Percentiles rank a stretch among this genome's conserved stretches.
These are phyloP conservation scores for Lachancea dasiensis DNA, from an alignment of 805 yeast species.

Conservation along the genomic window DNA sequence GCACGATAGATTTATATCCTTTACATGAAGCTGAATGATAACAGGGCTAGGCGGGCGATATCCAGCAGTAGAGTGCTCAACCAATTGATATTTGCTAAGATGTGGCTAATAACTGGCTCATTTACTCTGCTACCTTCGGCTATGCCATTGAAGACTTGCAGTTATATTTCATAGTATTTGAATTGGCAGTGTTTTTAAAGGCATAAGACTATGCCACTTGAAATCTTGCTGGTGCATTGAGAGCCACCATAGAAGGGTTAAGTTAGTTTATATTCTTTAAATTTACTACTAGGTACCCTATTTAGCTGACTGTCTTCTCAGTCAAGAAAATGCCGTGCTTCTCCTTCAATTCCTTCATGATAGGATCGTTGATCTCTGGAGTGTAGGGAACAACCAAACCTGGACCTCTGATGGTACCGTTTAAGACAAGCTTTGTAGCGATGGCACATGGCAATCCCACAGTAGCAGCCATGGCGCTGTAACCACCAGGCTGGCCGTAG, in stretches of 20 bases:
- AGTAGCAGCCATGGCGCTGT: slow-evolving; percentile 96
- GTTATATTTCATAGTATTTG: too few species aligned
- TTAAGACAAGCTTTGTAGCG: slow-evolving; percentile 79
- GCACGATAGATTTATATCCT: too few species aligned
- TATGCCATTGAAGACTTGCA: too few species aligned
- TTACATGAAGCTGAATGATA: too few species aligned
- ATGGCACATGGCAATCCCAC: slow-evolving; percentile 99
- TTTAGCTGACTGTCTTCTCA: slow-evolving; percentile 65
- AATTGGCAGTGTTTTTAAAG: too few species aligned
- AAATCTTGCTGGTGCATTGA: too few species aligned
- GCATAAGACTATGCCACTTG: too few species aligned
- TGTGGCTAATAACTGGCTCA: too few species aligned
- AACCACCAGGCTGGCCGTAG: slow-evolving; percentile 82
- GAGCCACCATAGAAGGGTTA: not conserved
- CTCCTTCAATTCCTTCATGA: slow-evolving; percentile 86
- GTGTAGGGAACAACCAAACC: slow-evolving; percentile 93
- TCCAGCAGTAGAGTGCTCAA: too few species aligned
- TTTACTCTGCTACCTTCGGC: too few species aligned
- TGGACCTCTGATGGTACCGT: slow-evolving; percentile 68
- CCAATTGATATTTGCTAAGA: too few species aligned
- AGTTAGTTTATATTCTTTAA: not conserved
- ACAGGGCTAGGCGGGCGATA: too few species aligned
- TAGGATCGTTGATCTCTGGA: slow-evolving; percentile 83
- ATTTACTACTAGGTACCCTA: not conserved
- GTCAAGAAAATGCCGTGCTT: slow-evolving; percentile 80